These are phyloP conservation scores for Puccinia horiana DNA, from an alignment of 1,284 basidiomycete genomes.

Conservation along the genomic window DNA sequence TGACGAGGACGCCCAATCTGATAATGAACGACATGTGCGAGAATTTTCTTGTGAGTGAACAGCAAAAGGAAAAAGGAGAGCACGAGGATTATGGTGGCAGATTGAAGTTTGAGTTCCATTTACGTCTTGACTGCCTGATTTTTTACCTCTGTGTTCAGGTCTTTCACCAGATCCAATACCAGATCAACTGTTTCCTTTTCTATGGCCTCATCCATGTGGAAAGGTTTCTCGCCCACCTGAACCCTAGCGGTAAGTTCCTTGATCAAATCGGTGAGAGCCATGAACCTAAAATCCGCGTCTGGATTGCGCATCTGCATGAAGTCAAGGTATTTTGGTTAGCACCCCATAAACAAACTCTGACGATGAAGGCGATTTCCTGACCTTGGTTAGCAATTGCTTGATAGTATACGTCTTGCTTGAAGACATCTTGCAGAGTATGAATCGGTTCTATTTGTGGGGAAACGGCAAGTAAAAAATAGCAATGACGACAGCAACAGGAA, in stretches of 20 bases:
- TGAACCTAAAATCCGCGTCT: conserved; percentile 68
- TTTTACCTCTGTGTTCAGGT: conserved; percentile 96
- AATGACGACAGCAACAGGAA: not conserved
- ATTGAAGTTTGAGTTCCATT: conserved; percentile 52
- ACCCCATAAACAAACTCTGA: not conserved
- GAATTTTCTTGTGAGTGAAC: not conserved
- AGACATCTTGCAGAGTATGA: conserved; percentile 14
- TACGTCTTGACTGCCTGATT: conserved; percentile 94
- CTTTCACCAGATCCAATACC: conserved; percentile 80
- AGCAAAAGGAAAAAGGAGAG: not conserved
- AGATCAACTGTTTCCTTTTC: conserved; percentile 78
- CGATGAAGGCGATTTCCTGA: not conserved
- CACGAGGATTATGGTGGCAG: not conserved
- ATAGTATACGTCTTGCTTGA: conserved; percentile 22
- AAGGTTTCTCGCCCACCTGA: conserved; percentile 67
- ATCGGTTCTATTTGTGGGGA: not conserved
- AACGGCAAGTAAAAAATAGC: not conserved
- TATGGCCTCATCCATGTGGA: conserved; percentile 59
- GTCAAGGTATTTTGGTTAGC: not conserved
- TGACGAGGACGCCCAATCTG: conserved; percentile 81
- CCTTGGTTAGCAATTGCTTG: conserved; percentile 31
- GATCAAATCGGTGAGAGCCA: conserved; percentile 89
- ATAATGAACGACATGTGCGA: not conserved
- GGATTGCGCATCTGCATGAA: conserved; percentile 59
- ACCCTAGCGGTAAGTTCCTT: conserved; percentile 72